A percentile compares a stretch with the other conserved stretches of the same genome.
Evolutionary conservation across 2,329 filamentous ascomycete genomes (phyloP).

Genomic region (Neoascochyta sp.): DNA sequence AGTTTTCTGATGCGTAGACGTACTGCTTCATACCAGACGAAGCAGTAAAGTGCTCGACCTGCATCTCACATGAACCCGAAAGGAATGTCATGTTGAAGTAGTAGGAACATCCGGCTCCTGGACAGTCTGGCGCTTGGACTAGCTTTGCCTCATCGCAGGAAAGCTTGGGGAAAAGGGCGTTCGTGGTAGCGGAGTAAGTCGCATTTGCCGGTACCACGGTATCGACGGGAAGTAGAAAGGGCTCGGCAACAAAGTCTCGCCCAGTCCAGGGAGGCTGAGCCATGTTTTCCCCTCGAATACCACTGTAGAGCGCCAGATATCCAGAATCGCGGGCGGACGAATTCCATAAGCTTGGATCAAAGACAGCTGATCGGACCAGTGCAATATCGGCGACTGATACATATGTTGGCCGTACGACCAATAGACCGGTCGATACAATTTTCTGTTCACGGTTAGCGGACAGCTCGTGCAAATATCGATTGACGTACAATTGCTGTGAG

Average conservation of each 20-base stretch:
- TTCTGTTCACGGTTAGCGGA: neutral
- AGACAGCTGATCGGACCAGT: neutral
- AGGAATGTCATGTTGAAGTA: neutral
- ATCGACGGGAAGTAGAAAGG: neutral
- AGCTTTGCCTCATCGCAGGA: neutral
- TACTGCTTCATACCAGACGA: too few species aligned
- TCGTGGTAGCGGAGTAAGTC: neutral
- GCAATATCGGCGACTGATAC: neutral
- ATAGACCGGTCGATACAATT: neutral
- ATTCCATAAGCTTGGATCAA: neutral
- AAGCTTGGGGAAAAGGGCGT: neutral
- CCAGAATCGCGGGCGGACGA: neutral
- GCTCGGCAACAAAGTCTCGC: neutral
- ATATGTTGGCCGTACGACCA: neutral
- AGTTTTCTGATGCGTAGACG: neutral
- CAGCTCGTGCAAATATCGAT: too few species aligned
- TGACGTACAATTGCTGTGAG: neutral
- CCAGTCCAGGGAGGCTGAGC: neutral
- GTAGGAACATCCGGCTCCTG: too few species aligned
- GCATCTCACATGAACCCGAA: neutral
- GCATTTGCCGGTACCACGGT: neutral
- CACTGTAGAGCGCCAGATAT: neutral
- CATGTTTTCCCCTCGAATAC: neutral
- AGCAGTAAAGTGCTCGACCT: too few species aligned
- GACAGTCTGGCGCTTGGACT: neutral